These are phyloP conservation scores for Crithidia expoeki DNA, from an alignment of 208 protist genomes.

Conservation along the genomic window DNA sequence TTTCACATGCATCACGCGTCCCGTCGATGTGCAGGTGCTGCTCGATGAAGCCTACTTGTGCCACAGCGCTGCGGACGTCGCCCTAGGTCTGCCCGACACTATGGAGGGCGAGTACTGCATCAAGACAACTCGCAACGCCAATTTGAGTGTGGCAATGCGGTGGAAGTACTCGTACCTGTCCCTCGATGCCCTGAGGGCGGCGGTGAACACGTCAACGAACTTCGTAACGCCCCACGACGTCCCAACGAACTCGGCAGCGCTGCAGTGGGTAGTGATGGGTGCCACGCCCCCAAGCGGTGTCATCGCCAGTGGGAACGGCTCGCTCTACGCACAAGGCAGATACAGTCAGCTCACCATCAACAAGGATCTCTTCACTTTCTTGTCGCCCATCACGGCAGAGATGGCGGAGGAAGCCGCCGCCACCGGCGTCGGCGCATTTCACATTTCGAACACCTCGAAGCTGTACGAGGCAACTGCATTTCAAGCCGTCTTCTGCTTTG, in stretches of 20 bases:
- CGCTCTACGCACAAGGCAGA: constrained; percentile 6
- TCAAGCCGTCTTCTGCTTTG: constrained; percentile 35
- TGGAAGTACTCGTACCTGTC: constrained; percentile 15
- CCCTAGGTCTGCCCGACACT: constrained; percentile 37
- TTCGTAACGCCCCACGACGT: neutral
- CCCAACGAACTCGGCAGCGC: neutral
- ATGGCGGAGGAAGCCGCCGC: neutral
- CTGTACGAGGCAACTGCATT: constrained; percentile 18
- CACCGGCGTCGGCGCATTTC: constrained; percentile 12
- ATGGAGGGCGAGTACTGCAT: constrained; percentile 34
- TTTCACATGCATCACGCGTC: constrained; percentile 18
- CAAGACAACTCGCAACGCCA: constrained; percentile 13
- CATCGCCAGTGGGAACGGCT: neutral
- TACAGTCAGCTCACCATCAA: constrained; percentile 22
- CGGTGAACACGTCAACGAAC: neutral
- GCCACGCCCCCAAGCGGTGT: neutral
- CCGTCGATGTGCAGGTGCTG: constrained; percentile 33
- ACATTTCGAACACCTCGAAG: neutral
- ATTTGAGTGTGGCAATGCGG: constrained; percentile 8
- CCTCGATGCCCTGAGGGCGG: constrained; percentile 11
- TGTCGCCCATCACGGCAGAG: constrained; percentile 11
- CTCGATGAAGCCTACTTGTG: constrained; percentile 39
- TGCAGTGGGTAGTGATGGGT: constrained; percentile 22
- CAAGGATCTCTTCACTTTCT: constrained; percentile 22
- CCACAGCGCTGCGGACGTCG: constrained; percentile 28